Percentiles rank a stretch among this genome's conserved stretches.
These are phyloP conservation scores for Artemisia tridentata DNA, from an alignment of 129 eudicot species.

Conservation along the genomic window DNA sequence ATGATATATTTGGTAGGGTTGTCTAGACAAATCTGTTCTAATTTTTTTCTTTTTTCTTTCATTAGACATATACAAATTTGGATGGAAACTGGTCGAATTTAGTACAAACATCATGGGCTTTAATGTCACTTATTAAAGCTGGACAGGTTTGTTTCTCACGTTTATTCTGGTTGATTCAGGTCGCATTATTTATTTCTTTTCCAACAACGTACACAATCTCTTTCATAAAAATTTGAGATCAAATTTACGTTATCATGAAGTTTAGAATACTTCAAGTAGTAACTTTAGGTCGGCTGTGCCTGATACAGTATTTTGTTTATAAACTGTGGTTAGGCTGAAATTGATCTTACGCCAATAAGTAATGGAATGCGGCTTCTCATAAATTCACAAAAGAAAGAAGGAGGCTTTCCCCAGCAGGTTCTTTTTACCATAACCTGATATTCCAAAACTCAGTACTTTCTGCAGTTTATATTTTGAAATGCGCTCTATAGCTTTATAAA, in stretches of 20 bases:
- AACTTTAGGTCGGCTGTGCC: background rate
- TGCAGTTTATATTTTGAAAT: background rate
- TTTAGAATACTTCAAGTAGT: constrained; percentile 4
- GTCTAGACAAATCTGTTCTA: constrained; percentile 1
- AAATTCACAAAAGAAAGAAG: too few relatives aligned
- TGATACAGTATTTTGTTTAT: background rate
- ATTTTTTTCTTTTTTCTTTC: background rate
- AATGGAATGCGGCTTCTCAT: constrained; percentile 40
- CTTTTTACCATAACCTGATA: too few relatives aligned
- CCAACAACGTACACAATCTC: background rate
- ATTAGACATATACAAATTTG: constrained; percentile 32
- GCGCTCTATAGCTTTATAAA: background rate
- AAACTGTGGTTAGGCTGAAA: constrained; percentile 25
- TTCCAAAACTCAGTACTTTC: background rate
- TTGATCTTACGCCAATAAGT: constrained; percentile 43
- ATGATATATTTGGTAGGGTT: background rate
- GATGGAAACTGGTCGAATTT: constrained; percentile 49
- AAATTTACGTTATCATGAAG: background rate
- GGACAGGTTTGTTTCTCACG: constrained; percentile 46
- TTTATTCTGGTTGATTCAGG: background rate
- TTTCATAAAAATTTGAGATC: background rate
- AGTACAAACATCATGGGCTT: constrained; percentile 68
- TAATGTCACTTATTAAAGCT: constrained; percentile 49
- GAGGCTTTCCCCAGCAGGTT: too few relatives aligned
- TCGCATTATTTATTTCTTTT: background rate